These are phyloP conservation scores for Ophiorrhiza pumila DNA, from an alignment of 257 asterid genomes.

Conservation along the genomic window DNA sequence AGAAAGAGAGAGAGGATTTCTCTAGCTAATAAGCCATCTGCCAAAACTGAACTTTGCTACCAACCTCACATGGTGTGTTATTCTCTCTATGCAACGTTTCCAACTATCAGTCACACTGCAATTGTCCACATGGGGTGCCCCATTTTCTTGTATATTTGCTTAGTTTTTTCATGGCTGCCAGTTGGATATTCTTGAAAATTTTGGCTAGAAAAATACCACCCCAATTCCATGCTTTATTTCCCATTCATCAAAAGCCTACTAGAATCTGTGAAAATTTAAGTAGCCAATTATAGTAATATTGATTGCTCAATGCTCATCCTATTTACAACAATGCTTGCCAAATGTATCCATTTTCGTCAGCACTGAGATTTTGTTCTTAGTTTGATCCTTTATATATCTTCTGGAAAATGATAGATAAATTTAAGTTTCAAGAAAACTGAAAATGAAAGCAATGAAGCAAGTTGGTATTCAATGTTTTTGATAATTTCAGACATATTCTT, in stretches of 20 bases:
- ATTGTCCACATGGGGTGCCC: slow-evolving; percentile 28
- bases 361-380: slow-evolving; percentile 4
- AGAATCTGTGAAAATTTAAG: neutral
- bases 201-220: neutral
- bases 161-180: slow-evolving; percentile 14
- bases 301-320: neutral
- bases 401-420: slow-evolving; percentile 4
- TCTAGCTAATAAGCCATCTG: slow-evolving; percentile 14
- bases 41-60: slow-evolving; percentile 29
- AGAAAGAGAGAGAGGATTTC: slow-evolving; percentile 1
- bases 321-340: neutral
- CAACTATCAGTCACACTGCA: slow-evolving; percentile 20
- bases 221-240: slow-evolving; percentile 10
- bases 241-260: neutral
- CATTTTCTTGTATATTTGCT: neutral
- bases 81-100: slow-evolving; percentile 12
- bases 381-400: slow-evolving; percentile 2
- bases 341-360: slow-evolving; percentile 11
- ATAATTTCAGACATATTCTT: neutral
- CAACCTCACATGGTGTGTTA: slow-evolving; percentile 33
- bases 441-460: too few relatives aligned
- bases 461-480: too few relatives aligned
- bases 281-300: neutral
- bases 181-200: slow-evolving; percentile 22
- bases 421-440: neutral